Evolutionary conservation across 805 yeast genomes (phyloP), one percentile per base, ranked within the genome.

Genomic region (Ogataea pini): DNA sequence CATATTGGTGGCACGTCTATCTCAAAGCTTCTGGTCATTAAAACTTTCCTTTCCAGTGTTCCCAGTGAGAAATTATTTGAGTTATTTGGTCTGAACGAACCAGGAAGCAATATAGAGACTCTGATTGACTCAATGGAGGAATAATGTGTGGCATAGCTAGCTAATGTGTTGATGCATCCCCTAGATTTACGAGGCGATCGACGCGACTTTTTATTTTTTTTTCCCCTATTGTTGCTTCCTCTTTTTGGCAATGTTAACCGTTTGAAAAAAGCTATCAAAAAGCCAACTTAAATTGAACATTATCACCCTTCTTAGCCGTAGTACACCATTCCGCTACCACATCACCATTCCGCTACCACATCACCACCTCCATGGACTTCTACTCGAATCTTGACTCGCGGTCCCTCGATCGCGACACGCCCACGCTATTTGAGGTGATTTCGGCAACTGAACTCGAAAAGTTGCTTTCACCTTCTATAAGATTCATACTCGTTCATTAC

Each of bases 361-460:
- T 36, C 40, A 12, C 40, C 40, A 14, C 32, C 42, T n/a, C 10
- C 42, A 86, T 87, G 95, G 92, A 86, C 64, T 87, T 84, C 70
- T 87, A 85, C 64, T 82, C 91, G 2, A 80, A 90, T 1, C 71
- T 89, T 40, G 89, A 87, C 65, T 88, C 96, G 2, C 74, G 89
- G 25, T 79, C 85, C 40, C 69, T 89, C 54, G 91, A 87, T 58
- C 74, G 84, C 2, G 84, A 80, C 45, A 76, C 83, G 2, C 98
- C 98, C 1, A 90, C 97, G 0, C 71, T 92, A 2, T 92, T 91
- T 65, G 99, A 92, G 71, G 77, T 92, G 42, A 72, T 89, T 10
- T 89, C 97, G 0, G 80, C 96, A 0, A 76, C 78, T 50, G 96
- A 92, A 68, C 75, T 92, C 20, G 89, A 88, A 50, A 72, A 77